phyloP scores from a whole-genome alignment of 306 rosid species.

The Cucurbita moschata region DNA sequence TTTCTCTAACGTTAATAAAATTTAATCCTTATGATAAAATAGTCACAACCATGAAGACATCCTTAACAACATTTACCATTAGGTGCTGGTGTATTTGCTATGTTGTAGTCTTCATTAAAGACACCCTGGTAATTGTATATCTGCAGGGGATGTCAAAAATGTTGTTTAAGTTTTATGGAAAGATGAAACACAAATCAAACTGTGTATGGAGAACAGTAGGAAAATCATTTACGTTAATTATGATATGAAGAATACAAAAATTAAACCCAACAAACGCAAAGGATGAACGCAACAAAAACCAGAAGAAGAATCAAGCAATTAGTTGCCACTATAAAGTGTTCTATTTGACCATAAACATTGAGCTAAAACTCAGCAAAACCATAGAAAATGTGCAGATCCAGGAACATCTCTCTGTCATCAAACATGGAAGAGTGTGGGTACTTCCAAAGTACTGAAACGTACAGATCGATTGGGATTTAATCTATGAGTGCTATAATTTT shows the following conservation, averaged over 20 bases:
- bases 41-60: constrained; percentile 11
- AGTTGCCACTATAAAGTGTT: not conserved
- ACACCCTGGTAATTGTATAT: constrained; percentile 75
- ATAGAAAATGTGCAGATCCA: not conserved
- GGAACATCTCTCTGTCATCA: not conserved
- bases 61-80: constrained; percentile 32
- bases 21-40: not conserved
- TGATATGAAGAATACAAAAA: not conserved
- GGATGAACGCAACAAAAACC: not conserved
- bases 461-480: not conserved
- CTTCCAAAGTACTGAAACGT: not conserved
- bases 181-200: not conserved
- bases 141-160: constrained; percentile 26
- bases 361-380: not conserved
- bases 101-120: constrained; percentile 79
- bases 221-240: not conserved
- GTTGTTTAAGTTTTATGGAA: not conserved
- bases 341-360: not conserved
- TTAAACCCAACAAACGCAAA: not conserved
- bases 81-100: constrained; percentile 93
- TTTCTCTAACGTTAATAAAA: not conserved
- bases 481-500: not conserved
- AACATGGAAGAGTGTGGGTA: not conserved
- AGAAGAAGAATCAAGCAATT: not conserved
- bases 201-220: not conserved